Evolutionary conservation across 164 flowering plant genomes (phyloP).

Genomic region (Amborella trichopoda): DNA sequence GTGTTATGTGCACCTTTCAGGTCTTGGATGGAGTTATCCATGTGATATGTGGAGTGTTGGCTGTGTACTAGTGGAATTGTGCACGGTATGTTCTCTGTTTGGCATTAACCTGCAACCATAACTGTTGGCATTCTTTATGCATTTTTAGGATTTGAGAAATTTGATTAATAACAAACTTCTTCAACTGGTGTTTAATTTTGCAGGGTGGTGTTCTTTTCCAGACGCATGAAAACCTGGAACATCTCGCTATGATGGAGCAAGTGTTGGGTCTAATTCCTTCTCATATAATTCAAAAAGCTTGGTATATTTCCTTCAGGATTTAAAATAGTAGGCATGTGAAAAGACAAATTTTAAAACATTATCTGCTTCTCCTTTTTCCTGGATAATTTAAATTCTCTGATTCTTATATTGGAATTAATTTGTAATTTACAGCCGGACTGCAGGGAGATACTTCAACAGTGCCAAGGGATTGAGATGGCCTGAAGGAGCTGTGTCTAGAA

Average conservation of each 20-base stretch:
- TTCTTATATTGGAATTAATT: background rate
- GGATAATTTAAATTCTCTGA: background rate
- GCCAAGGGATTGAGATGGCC: constrained; percentile 73
- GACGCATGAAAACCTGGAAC: constrained; percentile 70
- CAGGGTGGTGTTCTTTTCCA: constrained; percentile 78
- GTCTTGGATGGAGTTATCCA: constrained; percentile 65
- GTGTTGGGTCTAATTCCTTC: constrained; percentile 54
- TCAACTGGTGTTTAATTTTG: background rate
- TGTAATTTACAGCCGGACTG: constrained; percentile 33
- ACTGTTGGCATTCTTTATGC: no score
- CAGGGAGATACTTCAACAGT: constrained; percentile 54
- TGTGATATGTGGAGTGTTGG: constrained; percentile 79
- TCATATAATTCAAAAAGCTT: constrained; percentile 52
- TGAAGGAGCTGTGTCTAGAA: constrained; percentile 57
- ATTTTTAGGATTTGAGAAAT: no score
- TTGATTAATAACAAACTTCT: background rate
- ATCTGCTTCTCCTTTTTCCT: no score
- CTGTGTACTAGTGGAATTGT: constrained; percentile 57
- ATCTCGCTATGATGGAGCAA: constrained; percentile 78
- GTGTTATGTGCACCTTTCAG: no score
- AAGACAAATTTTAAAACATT: no score
- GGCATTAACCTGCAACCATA: no score
- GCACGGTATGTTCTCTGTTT: no score
- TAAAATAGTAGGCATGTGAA: no score
- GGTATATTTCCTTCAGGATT: constrained; percentile 39